Base-by-base conservation (phyloP, 495 filamentous ascomycete species). In the Penicillium taxi region DNA sequence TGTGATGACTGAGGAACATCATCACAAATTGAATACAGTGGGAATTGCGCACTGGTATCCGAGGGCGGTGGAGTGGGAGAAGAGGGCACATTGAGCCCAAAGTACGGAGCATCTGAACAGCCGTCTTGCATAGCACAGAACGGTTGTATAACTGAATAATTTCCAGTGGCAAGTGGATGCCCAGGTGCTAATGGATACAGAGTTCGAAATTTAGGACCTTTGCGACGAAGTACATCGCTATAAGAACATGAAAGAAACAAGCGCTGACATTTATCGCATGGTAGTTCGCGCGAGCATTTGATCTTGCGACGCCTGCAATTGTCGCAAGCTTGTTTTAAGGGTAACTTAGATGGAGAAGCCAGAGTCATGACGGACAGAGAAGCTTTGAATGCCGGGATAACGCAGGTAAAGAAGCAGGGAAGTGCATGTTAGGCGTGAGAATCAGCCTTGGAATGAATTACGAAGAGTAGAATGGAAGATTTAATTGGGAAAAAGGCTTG, bases 241-340 rank as follows among this genome's bases (percentile, higher is more conserved):
- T 69, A 69, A 15, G 63, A 67, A 44, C 65, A 69, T 18, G 63
- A 67, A 15, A 69, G 48, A 9, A 69, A 50, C n/a, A 69, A 50
- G 1, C 59, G 59, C 32, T 64, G 56, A 12, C 65, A 69, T 44
- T 67, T 69, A 32, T 69, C 65, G 43, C 65, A 69, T 2, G 65
- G 65, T 0, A 61, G 45, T 29, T 63, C 59, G 39, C 63, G 56
- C 9, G 58, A 59, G 38, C 65, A 69, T 53, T 64, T 69, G 39
- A 69, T 65, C 33, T 69, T 69, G 26, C 65, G 61, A 4, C 61
- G 54, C 18, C 65, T 59, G 45, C 65, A 69, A 34, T 67, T 67
- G 33, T 69, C 65, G 37, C 65, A 69, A 34, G 65, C 63, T 47
- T 69, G 65, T 35, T 65, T 66, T 11, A 45, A 39, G 27, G 55